These are phyloP conservation scores for Diaporthe sp. DNA, from an alignment of 2,329 filamentous ascomycete species.

Conservation along the genomic window DNA sequence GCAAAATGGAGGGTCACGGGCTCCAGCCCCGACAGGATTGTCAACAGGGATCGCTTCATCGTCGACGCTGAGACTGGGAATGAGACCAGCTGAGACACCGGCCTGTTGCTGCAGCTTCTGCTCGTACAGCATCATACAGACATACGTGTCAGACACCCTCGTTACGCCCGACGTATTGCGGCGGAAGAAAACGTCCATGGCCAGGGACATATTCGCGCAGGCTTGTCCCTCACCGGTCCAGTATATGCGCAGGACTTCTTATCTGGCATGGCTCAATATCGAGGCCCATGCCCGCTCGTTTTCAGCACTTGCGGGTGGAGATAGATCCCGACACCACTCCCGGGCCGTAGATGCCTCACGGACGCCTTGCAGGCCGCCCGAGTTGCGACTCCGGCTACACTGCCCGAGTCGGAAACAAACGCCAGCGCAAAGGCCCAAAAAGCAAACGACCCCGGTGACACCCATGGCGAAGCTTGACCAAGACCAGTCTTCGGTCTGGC, in stretches of 20 bases:
- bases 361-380: not conserved
- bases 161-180: not conserved
- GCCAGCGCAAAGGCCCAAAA: not conserved
- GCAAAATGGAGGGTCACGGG: not conserved
- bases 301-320: too few species aligned
- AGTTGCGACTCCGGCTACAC: not conserved
- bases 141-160: not conserved
- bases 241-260: not conserved
- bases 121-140: not conserved
- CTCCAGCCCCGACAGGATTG: not conserved
- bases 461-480: constrained; percentile 1
- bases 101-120: not conserved
- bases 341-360: not conserved
- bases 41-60: not conserved
- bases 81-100: not conserved
- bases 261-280: not conserved
- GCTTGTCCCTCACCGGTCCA: not conserved
- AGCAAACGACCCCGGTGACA: not conserved
- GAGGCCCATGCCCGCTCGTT: not conserved
- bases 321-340: not conserved
- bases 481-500: not conserved
- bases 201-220: not conserved
- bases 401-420: not conserved
- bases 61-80: not conserved
- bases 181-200: not conserved